Evolutionary conservation across 768 basidiomycete species (phyloP), one percentile per base, ranked within the genome.

Genomic region (Amanita pseudoporphyria): DNA sequence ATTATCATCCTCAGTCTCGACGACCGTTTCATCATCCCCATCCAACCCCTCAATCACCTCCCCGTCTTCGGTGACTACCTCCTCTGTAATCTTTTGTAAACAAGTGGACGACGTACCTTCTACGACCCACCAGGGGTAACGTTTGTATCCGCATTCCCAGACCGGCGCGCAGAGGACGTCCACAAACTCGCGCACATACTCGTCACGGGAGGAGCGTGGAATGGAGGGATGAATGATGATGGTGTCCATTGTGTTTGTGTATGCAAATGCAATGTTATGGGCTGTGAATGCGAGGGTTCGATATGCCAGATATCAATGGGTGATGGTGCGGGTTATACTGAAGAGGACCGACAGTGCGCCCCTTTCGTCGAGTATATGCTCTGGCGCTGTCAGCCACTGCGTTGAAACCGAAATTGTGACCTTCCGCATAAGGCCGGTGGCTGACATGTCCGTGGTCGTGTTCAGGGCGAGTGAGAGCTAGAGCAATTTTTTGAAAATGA

Each of bases 181-280:
- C 22, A 28, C 40, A 2, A 24, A 22, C 40, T 42, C n/a, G 22
- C n/a, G 9, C 40, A 42, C 13, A 24, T 41, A 24, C 22, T 42
- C n/a, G 41, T 42, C 41, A 30, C 26, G 41, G 41, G 41, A 42
- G 24, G 26, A n/a, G n/a, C 14, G 41, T 12, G 41, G 9, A 28
- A 28, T 26, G 26, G 41, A 42, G 26, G 14, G 26, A 26, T 42
- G 41, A 30, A 42, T 42, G 41, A 42, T 28, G 40, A 42, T 42
- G 2, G 41, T 42, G 26, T 42, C 28, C 41, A 42, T 42, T n/a
- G 41, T n/a, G 41, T 42, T 28, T 28, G 41, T n/a, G 41, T 42
- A 4, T 28, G 26, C 26, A 28, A 28, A 28, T 28, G 7, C 26
- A 28, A 28, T 3, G 10, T n/a, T 37, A 18, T 16, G 18, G 18